These are phyloP conservation scores for Ambrosiella cleistominuta DNA, from an alignment of 2,329 filamentous ascomycete genomes.

Conservation along the genomic window DNA sequence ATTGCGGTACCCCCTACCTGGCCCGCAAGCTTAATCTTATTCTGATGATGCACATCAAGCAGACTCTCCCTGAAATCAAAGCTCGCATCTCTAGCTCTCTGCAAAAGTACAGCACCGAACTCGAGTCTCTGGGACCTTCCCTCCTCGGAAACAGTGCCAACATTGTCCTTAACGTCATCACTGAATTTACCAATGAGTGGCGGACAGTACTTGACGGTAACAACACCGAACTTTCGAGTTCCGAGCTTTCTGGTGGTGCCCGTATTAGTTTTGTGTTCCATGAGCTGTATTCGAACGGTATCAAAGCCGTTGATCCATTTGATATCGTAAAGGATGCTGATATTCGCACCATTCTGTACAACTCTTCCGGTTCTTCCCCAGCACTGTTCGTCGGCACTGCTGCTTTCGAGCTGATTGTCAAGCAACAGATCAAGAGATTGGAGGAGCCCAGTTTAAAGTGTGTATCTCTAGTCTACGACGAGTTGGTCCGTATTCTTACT, in stretches of 20 bases:
- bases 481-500: slow-evolving; percentile 84
- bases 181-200: slow-evolving; percentile 96
- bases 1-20: slow-evolving; percentile 94
- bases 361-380: slow-evolving; percentile 95
- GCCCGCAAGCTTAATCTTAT: slow-evolving; percentile 95
- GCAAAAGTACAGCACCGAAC: slow-evolving; percentile 74
- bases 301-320: slow-evolving; percentile 96
- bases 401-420: slow-evolving; percentile 96
- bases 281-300: slow-evolving; percentile 90
- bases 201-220: slow-evolving; percentile 90
- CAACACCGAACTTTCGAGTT: slow-evolving; percentile 86
- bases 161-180: slow-evolving; percentile 96
- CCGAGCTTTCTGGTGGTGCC: slow-evolving; percentile 86
- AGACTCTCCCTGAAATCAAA: slow-evolving; percentile 97
- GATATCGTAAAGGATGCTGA: slow-evolving; percentile 95
- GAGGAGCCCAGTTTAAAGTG: slow-evolving; percentile 97
- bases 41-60: slow-evolving; percentile 99
- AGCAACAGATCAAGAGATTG: slow-evolving; percentile 91
- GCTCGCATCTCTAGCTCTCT: slow-evolving; percentile 85
- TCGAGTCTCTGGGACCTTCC: slow-evolving; percentile 72
- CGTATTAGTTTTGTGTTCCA: slow-evolving; percentile 99
- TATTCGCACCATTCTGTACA: slow-evolving; percentile 92
- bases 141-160: slow-evolving; percentile 93
- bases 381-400: slow-evolving; percentile 94
- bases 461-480: slow-evolving; percentile 91